Conservation (phyloP, 257 asterid genomes). For the Oldenlandia corymbosa region DNA sequence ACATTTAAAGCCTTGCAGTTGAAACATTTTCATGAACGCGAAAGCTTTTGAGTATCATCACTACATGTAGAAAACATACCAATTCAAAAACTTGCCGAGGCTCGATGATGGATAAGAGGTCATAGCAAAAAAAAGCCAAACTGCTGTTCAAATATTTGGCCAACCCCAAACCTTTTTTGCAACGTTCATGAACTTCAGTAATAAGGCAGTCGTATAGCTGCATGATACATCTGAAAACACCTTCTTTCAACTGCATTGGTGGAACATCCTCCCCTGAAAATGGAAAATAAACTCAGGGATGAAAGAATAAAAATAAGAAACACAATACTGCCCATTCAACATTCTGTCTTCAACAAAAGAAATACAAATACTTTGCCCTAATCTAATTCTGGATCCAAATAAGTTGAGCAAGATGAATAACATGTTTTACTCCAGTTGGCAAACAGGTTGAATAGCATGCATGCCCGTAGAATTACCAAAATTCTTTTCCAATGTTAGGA, state of each 20-base stretch:
- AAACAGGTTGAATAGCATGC: neutral
- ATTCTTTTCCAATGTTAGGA: neutral
- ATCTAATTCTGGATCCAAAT: neutral
- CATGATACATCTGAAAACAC: constrained; percentile 93
- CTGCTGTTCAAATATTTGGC: constrained; percentile 93
- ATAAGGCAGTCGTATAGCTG: constrained; percentile 90
- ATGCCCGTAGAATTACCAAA: neutral
- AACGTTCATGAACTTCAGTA: constrained; percentile 99
- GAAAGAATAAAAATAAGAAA: constrained; percentile 7
- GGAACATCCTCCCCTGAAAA: constrained; percentile 91
- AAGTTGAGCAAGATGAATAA: neutral
- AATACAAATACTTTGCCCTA: neutral
- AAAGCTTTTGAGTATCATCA: neutral
- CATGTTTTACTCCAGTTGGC: neutral
- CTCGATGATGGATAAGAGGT: constrained; percentile 85
- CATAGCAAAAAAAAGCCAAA: constrained; percentile 98
- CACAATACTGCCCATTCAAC: neutral
- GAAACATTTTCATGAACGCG: neutral
- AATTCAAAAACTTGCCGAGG: constrained; percentile 99
- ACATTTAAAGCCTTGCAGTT: neutral
- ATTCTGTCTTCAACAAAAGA: neutral
- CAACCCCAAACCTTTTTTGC: constrained; percentile 93
- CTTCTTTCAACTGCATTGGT: constrained; percentile 97
- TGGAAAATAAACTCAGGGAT: constrained; percentile 14
- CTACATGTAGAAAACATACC: constrained; percentile 44